Conservation (phyloP, 768 basidiomycete species). For the Galerina marginata region DNA sequence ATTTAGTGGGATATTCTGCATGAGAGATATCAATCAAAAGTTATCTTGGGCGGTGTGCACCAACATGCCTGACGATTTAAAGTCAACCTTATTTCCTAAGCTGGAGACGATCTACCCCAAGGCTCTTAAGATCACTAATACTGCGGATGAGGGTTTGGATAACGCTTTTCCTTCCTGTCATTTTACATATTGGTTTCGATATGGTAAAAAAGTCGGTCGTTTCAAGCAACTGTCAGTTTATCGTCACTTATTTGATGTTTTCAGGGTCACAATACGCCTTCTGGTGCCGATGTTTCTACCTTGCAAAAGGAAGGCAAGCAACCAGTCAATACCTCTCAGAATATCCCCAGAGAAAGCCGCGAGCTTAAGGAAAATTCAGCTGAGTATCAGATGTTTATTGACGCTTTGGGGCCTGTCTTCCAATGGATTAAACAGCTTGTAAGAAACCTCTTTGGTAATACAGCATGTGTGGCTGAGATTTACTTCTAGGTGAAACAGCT, state of each 20-base stretch:
- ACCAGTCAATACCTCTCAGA: background rate
- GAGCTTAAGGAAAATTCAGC: constrained; percentile 7
- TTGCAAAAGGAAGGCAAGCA: background rate
- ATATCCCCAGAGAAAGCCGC: constrained; percentile 1
- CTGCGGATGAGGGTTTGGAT: background rate
- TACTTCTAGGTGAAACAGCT: constrained; percentile 8
- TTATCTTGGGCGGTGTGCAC: background rate
- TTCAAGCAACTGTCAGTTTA: background rate
- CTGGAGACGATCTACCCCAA: constrained; percentile 2
- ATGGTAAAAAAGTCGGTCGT: constrained; percentile 5
- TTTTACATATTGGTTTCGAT: constrained; percentile 15
- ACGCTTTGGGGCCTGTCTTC: constrained; percentile 9
- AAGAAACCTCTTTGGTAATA: background rate
- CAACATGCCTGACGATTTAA: constrained; percentile 4
- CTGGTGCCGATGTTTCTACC: constrained; percentile 5
- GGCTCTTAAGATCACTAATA: background rate
- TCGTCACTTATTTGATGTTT: background rate
- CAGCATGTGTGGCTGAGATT: background rate
- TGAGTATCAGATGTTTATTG: background rate
- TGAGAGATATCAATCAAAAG: background rate
- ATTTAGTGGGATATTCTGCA: background rate
- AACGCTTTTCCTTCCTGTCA: constrained; percentile 8
- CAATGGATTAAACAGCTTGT: constrained; percentile 14
- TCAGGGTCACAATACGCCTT: constrained; percentile 4
- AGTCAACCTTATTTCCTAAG: background rate